Evolutionary conservation across 768 basidiomycete species (phyloP), one percentile per base, ranked within the genome.

Genomic region (Tricholoma flavovirens): DNA sequence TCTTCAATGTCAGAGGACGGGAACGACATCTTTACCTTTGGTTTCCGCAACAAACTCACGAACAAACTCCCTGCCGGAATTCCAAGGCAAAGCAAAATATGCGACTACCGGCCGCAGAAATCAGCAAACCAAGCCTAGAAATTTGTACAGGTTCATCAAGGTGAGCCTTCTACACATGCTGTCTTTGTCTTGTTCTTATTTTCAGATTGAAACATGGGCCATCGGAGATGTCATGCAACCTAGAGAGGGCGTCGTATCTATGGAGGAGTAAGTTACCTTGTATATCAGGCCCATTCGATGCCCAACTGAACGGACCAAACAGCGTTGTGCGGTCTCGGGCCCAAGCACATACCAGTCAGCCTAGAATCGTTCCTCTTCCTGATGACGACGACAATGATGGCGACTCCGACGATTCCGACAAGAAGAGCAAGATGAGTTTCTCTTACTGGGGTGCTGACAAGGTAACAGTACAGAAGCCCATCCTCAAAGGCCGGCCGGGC

Each of bases 381-480:
- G 82, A 84, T 55, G 86, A 86, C 56, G 77, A 82, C 26, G 83
- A 75, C 5, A 78, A 69, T 15, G 81, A 64, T 15, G 71, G 66
- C 19, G 88, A 90, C 26, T 91, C 90, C 3, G 88, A 90, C 61
- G 88, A 92, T 63, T 92, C 89, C 10, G 90, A 92, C 68, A 83
- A 86, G 73, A 89, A 91, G 75, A 90, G 86, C 76, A 93, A 92
- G 70, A 92, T 93, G 91, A 90, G 88, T 74, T 93, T 93, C 72
- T 92, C 90, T 5, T 94, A 93, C 66, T 93, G 90, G 90, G 90
- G 91, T 22, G 91, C 91, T 30, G 91, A 93, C 74, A 91, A 91
- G 71, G 81, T 93, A 64, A 93, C 91, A 1, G 82, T 93, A 19
- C 88, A 91, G 68, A 88, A 88, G 62, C 88, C 90, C 2, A 69